Evolutionary conservation across 257 asterid genomes (phyloP), one percentile per base, ranked within the genome.

Genomic region (Nicotiana tomentosiformis): DNA sequence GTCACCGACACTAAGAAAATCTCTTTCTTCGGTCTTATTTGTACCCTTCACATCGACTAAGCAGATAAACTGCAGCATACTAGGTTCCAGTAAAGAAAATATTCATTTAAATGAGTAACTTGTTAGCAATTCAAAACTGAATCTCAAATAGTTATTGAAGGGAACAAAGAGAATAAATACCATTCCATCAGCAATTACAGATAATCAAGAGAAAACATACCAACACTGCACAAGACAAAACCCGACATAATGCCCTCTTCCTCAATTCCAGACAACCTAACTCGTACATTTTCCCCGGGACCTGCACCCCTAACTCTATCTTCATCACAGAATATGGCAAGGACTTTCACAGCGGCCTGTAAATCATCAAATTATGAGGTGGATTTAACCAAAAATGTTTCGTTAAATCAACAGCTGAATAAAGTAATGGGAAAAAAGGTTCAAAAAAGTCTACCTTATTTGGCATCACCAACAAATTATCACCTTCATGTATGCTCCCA

Each of bases 271-370:
- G 99, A 87, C 69, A 96, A 37, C 88, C 98, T 89, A 74, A 94
- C 97, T 82, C 98, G 93, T 89, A 96, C 85, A 86, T 96, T 96
- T 88, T 96, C 98, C 87, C 98, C 98, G 66, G 98, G 99, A 84
- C 94, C 97, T 7, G 96, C 98, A 5, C 82, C 83, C 78, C 88
- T 87, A 56, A 92, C 99, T 89, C 43, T 89, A 79, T 91, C 93
- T 80, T 96, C 98, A 84, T 96, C 99, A 51, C 86, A 69, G 86
- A 85, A 93, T 67, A 96, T 82, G 70, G 94, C 97, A 79, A 91
- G 84, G 84, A 93, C 97, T 90, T 93, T 96, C 77, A 94, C 98
- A 15, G 84, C 92, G 68, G 86, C 93, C 99, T 96, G 93, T 66
- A 84, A 23, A 68, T 39, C 62, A 82, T 33, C 76, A 39, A 1